Evolutionary conservation across 768 basidiomycete species (phyloP), one percentile per base, ranked within the genome.

Genomic region (Phanerodontia chrysosporium): DNA sequence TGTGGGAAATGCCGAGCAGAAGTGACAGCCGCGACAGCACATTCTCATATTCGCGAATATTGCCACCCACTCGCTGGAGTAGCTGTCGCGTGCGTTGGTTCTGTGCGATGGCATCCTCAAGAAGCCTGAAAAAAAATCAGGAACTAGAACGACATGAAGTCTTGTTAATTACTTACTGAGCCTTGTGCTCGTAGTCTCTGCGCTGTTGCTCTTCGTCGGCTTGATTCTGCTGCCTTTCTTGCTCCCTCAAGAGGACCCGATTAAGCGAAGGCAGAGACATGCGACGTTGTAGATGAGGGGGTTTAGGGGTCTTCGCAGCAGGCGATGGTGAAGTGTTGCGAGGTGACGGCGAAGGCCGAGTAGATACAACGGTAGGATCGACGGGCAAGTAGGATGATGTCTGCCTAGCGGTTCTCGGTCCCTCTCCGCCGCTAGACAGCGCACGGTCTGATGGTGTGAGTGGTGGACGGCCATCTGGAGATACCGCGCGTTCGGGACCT

Each of bases 21-120:
- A 74, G 74, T 59, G 79, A 75, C 42, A 86, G 72, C 30, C 75
- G 74, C n/a, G 77, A 71, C 63, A 84, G 87, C 12, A 85, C 72
- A 9, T 75, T 65, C 58, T 91, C 87, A 59, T 85, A 89, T 51
- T 91, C 90, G 63, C 80, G 78, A 45, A 90, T 76, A 28, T 78
- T 79, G 7, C 74, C 74, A 1, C 87, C 82, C 55, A 90, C 78
- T 57, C 83, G 81, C 64, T 89, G 85, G 27, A 90, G 74, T 27
- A 88, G 75, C 64, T 88, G 85, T 32, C 89, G 82, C 39, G 87
- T 83, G 55, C 83, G 77, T 58, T 83, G 79, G 61, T 92, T 92
- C 65, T 88, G 84, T 13, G 76, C 70, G 54, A 75, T 74, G 12
- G 82, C 71, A 51, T 85, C 82, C 53, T 85, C 83, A 28, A 92